Evolutionary conservation across 1,284 basidiomycete genomes (phyloP).

Genomic region (Coniferiporia sulphurascens): DNA sequence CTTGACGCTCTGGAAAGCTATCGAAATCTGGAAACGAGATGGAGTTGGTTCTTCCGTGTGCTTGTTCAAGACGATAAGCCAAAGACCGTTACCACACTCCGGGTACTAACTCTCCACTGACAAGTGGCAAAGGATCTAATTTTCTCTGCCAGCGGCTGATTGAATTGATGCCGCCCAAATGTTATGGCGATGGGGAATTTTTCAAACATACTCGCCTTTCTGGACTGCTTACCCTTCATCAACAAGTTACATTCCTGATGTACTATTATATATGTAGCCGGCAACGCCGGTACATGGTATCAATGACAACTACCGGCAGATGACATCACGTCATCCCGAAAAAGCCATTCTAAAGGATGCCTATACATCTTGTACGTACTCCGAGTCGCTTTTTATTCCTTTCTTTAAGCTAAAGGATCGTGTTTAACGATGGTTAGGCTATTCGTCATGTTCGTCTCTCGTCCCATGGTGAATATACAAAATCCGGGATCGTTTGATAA

Average conservation of each 20-base stretch:
- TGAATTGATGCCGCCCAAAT: not conserved
- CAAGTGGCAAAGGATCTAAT: conserved; percentile 4
- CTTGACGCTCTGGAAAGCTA: conserved; percentile 40
- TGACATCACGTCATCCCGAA: too few species aligned
- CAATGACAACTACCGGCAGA: not conserved
- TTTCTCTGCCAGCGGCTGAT: not conserved
- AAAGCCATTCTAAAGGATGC: conserved; percentile 11
- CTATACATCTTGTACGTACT: conserved; percentile 9
- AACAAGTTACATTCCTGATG: too few species aligned
- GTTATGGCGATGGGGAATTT: conserved; percentile 8
- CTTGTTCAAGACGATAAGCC: conserved; percentile 15
- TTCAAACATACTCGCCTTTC: conserved; percentile 12
- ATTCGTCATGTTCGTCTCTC: not conserved
- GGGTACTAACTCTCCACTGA: not conserved
- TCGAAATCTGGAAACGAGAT: conserved; percentile 20
- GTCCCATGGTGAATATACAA: not conserved
- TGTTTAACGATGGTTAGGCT: not conserved
- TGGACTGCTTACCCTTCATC: not conserved
- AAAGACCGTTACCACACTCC: not conserved
- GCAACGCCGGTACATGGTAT: too few species aligned
- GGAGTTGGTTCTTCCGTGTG: conserved; percentile 4
- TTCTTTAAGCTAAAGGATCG: not conserved
- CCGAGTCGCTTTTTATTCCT: not conserved
- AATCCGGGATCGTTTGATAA: not conserved
- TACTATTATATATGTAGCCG: too few species aligned